Evolutionary conservation across 2,329 filamentous ascomycete genomes (phyloP), one percentile per base, ranked within the genome.

Genomic region (Pyricularia sp.): DNA sequence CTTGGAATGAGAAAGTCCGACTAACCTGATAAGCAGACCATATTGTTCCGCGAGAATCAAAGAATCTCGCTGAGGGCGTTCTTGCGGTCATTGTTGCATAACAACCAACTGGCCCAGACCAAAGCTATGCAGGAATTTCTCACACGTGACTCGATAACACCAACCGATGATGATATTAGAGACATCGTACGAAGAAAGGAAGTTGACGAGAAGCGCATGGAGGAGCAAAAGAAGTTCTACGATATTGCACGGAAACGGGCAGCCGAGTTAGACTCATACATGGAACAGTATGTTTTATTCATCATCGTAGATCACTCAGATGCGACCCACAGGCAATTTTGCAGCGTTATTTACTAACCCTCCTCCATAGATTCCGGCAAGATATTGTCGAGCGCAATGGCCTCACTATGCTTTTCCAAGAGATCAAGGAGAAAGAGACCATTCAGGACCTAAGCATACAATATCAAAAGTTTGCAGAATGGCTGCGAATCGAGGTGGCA

Each of bases 401-500:
- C 10, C 85, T 99, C 59, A 96, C 94, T 0, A 94, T 92, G 77
- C 85, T 99, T 0, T 98, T 99, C 79, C 86, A 91, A 69, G 95
- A 98, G 77, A 97, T 99, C 78, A 92, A 91, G 74, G 90, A 93
- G 69, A 98, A 98, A 81, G 85, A 92, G 70, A 93, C 87, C 4
- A 94, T 99, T 68, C 86, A 88, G 72, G 93, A 97, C 73, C 85
- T 99, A 68, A 97, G 92, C 75, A 90, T 96, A 12, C 94, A 98
- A 77, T 98, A 98, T 78, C 92, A 95, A 76, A 99, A 98, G 78
- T 98, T 99, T 77, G 94, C 94, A 23, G 95, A 99, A 78, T 99
- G 95, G 95, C 83, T 98, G 67, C 90, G 95, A 58, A 99, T 99
- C 75, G 95, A 99, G 80, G 90, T 99, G 66, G 95, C 95, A 28